Conservation (phyloP, 2,329 filamentous ascomycete genomes). For the Hysterium pulicare region DNA sequence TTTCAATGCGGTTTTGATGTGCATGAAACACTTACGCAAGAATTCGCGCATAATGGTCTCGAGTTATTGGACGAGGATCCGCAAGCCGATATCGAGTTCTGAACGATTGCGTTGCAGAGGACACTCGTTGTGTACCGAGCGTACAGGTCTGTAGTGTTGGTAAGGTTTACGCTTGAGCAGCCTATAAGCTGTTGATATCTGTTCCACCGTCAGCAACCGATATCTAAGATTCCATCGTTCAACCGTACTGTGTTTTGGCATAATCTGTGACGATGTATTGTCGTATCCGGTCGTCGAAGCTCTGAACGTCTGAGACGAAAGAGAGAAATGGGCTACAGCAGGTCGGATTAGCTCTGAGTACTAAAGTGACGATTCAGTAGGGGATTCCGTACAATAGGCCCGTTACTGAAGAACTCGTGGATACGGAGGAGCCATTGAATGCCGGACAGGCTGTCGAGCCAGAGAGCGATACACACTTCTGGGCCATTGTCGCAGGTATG, state of each 20-base stretch:
- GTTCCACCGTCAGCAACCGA: constrained; percentile 30
- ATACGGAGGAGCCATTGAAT: constrained; percentile 69
- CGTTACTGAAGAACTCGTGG: constrained; percentile 53
- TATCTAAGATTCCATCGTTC: constrained; percentile 8
- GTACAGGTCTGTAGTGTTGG: constrained; percentile 78
- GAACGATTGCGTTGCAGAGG: constrained; percentile 89
- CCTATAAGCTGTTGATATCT: constrained; percentile 83
- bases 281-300: constrained; percentile 74
- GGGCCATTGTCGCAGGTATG: constrained; percentile 32
- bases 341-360: constrained; percentile 6
- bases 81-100: constrained; percentile 76
- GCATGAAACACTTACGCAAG: constrained; percentile 62
- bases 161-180: constrained; percentile 72
- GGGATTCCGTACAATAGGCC: too few relatives aligned
- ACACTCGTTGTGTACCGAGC: constrained; percentile 90
- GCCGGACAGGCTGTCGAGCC: constrained; percentile 69
- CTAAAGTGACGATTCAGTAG: neutral
- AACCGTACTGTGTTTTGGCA: constrained; percentile 69
- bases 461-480: constrained; percentile 64
- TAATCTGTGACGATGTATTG: constrained; percentile 73
- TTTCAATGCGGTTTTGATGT: constrained; percentile 12
- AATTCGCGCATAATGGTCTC: constrained; percentile 79
- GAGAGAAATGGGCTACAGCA: constrained; percentile 72
- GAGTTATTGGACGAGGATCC: constrained; percentile 60
- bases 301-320: constrained; percentile 69